These are phyloP conservation scores for Aristolochia californica DNA, from an alignment of 164 flowering plant genomes.

Conservation along the genomic window DNA sequence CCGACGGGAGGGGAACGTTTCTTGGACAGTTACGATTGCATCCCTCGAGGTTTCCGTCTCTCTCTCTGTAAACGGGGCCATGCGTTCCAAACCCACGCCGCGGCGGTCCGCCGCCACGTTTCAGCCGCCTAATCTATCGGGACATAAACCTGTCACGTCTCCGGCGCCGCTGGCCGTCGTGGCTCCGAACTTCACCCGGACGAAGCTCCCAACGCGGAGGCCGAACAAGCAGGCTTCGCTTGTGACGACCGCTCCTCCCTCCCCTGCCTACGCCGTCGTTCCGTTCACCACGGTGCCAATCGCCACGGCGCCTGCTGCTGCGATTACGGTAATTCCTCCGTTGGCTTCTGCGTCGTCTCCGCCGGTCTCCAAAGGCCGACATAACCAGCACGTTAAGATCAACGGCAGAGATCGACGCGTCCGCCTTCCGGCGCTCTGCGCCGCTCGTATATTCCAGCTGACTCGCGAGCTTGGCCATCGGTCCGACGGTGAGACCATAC, in stretches of 20 bases:
- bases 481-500: slow-evolving; percentile 21
- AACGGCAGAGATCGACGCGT: slow-evolving; percentile 22
- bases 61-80: not conserved
- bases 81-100: slow-evolving; percentile 1
- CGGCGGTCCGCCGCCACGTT: not conserved
- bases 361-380: no score
- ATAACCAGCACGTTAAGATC: slow-evolving; percentile 12
- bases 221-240: not conserved
- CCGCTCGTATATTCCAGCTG: slow-evolving; percentile 23
- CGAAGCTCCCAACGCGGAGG: not conserved
- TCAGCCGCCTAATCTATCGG: no score
- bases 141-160: no score
- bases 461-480: slow-evolving; percentile 25
- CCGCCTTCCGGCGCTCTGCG: slow-evolving; percentile 22
- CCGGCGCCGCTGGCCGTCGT: not conserved
- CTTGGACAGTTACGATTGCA: no score
- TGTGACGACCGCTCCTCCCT: not conserved
- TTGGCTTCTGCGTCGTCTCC: not conserved
- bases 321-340: not conserved
- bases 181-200: not conserved
- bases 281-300: not conserved
- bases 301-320: not conserved
- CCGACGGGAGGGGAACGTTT: no score
- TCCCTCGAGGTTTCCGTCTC: no score
- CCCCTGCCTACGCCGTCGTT: not conserved